Conservation (phyloP, 2,329 filamentous ascomycete genomes). For the Beauveria scarabaeidicola region DNA sequence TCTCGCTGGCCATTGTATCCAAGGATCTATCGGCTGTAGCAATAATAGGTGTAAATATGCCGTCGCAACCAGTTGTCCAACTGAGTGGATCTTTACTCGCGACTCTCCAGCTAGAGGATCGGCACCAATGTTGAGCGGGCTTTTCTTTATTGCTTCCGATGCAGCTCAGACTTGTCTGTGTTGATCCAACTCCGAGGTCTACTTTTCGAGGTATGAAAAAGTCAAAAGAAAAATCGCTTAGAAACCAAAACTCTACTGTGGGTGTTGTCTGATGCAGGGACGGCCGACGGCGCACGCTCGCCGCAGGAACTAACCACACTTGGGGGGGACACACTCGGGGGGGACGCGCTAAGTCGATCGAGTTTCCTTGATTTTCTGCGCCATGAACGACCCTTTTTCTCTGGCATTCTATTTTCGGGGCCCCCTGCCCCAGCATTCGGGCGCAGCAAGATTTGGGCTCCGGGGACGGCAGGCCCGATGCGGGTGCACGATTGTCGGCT, state of each 20-base stretch:
- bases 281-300: not conserved
- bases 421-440: not conserved
- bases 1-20: constrained; percentile 1
- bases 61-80: not conserved
- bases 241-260: not conserved
- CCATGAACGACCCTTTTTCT: not conserved
- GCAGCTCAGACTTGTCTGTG: not conserved
- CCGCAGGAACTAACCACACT: constrained; percentile 1
- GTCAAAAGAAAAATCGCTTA: not conserved
- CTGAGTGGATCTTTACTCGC: not conserved
- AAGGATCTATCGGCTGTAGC: not conserved
- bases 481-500: not conserved
- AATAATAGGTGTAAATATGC: not conserved
- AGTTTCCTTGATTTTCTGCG: constrained; percentile 6
- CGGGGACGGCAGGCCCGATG: not conserved
- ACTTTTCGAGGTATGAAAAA: not conserved
- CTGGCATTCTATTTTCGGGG: not conserved
- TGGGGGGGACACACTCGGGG: too few relatives aligned
- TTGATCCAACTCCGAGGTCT: too few relatives aligned
- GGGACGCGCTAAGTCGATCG: constrained; percentile 6
- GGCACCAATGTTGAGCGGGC: not conserved
- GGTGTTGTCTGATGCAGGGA: not conserved
- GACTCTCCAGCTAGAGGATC: not conserved
- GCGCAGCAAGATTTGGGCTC: not conserved
- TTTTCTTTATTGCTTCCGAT: not conserved